phyloP scores from a whole-genome alignment of 352 stramenopile species.

The Phytophthora cryptogea region DNA sequence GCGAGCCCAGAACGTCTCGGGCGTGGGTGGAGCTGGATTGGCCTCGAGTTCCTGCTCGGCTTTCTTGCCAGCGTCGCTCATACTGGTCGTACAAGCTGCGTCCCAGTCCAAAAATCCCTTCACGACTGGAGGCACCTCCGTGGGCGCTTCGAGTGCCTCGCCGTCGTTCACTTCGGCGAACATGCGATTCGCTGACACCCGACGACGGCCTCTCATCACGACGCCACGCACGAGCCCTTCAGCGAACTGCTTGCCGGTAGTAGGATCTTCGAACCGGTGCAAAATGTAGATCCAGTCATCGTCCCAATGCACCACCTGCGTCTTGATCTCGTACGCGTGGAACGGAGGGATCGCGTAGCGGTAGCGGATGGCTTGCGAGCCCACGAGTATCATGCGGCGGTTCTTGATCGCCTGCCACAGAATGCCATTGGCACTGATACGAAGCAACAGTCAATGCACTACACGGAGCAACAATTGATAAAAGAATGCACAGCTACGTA shows the following conservation, averaged over 20 bases:
- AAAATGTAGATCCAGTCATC: slow-evolving; percentile 69
- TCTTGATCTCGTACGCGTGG: slow-evolving; percentile 64
- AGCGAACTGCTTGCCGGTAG: slow-evolving; percentile 53
- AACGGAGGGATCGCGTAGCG: slow-evolving; percentile 63
- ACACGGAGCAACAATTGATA: neutral
- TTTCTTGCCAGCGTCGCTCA: slow-evolving; percentile 27
- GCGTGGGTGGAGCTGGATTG: slow-evolving; percentile 5
- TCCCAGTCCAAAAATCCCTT: slow-evolving; percentile 45
- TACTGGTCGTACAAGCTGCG: slow-evolving; percentile 30
- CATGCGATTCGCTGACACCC: slow-evolving; percentile 26
- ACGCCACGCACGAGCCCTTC: slow-evolving; percentile 46
- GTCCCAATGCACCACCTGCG: slow-evolving; percentile 58
- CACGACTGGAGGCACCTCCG: slow-evolving; percentile 38
- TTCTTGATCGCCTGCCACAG: slow-evolving; percentile 67
- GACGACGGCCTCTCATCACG: slow-evolving; percentile 29
- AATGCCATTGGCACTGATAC: slow-evolving; percentile 47
- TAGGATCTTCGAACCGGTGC: slow-evolving; percentile 60
- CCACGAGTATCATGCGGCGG: slow-evolving; percentile 60
- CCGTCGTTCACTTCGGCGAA: slow-evolving; percentile 28
- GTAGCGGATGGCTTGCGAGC: slow-evolving; percentile 67
- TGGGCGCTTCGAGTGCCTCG: slow-evolving; percentile 15
- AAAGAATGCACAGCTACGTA: slow-evolving; percentile 29
- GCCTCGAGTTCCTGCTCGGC: slow-evolving; percentile 15
- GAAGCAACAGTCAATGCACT: neutral
- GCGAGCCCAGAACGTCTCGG: slow-evolving; percentile 24